Percentiles rank a stretch among this genome's conserved stretches.
Evolutionary conservation across 768 basidiomycete species (phyloP).

Genomic region (Tulasnella sp.): DNA sequence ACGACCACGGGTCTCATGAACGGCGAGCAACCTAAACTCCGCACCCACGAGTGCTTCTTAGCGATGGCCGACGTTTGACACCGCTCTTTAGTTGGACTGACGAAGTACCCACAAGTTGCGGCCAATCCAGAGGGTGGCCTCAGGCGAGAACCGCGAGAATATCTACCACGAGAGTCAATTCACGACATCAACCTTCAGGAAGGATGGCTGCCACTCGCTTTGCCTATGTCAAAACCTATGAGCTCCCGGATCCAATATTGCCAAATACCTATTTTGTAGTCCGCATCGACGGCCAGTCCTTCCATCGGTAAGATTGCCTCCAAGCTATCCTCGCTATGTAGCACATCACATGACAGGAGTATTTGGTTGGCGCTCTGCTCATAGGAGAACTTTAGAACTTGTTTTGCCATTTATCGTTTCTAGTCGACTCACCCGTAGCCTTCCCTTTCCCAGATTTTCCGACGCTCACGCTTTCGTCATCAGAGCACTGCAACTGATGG

Average conservation of each 20-base stretch:
- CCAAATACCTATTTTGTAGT: constrained; percentile 79
- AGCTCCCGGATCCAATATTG: constrained; percentile 78
- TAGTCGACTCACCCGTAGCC: not conserved
- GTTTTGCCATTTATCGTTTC: not conserved
- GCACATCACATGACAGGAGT: not conserved
- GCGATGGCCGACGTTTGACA: no score
- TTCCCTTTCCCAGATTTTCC: constrained; percentile 54
- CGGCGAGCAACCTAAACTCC: not conserved
- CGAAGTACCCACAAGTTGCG: not conserved
- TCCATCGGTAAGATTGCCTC: constrained; percentile 62
- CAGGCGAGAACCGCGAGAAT: not conserved
- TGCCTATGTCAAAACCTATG: constrained; percentile 83
- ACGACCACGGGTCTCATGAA: not conserved
- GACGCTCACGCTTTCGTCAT: constrained; percentile 70
- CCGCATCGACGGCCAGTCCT: constrained; percentile 86
- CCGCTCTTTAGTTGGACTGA: not conserved
- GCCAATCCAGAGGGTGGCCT: not conserved
- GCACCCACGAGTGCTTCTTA: no score
- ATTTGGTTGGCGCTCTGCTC: no score
- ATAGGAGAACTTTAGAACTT: no score
- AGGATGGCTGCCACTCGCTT: constrained; percentile 88
- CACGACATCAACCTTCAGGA: not conserved
- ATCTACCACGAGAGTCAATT: not conserved
- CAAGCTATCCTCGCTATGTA: not conserved
- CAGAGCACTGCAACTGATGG: constrained; percentile 84